Percentiles rank a stretch among this genome's conserved stretches.
These are phyloP conservation scores for Amaranthus cruentus DNA, from an alignment of 148 eudicot genomes.

Conservation along the genomic window DNA sequence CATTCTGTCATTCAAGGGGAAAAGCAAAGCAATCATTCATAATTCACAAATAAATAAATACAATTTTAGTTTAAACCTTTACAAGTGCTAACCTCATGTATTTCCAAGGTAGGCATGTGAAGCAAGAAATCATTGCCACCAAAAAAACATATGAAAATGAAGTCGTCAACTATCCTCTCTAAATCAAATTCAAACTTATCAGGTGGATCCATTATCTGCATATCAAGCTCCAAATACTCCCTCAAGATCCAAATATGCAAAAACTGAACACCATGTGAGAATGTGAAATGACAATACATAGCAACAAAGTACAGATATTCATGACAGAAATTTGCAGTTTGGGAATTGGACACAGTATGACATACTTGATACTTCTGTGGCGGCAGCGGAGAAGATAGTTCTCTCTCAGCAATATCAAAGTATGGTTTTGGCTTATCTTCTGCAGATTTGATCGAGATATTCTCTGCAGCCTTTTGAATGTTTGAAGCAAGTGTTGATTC, in stretches of 20 bases:
- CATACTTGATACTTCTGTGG: constrained; percentile 22
- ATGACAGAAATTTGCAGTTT: not conserved
- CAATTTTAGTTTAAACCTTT: not conserved
- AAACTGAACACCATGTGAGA: constrained; percentile 77
- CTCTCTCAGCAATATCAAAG: not conserved
- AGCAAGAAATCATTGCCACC: constrained; percentile 96
- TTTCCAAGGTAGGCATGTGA: constrained; percentile 93
- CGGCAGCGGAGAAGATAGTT: not conserved
- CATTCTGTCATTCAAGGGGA: constrained; percentile 41
- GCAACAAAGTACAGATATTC: not conserved
- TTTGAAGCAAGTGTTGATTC: constrained; percentile 6
- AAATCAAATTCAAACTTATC: constrained; percentile 48
- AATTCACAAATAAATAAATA: not conserved
- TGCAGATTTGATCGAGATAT: not conserved
- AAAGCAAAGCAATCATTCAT: not conserved
- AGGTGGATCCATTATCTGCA: constrained; percentile 66
- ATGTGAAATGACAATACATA: not conserved
- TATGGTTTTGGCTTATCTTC: not conserved
- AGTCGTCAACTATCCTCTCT: constrained; percentile 84
- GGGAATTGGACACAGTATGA: not conserved
- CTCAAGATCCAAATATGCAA: constrained; percentile 86
- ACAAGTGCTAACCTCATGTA: constrained; percentile 63
- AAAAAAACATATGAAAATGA: constrained; percentile 89
- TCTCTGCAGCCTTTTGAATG: constrained; percentile 5
- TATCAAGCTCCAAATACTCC: constrained; percentile 80